phyloP scores from a whole-genome alignment of 441 rosid genomes.

The Brassica balearica region DNA sequence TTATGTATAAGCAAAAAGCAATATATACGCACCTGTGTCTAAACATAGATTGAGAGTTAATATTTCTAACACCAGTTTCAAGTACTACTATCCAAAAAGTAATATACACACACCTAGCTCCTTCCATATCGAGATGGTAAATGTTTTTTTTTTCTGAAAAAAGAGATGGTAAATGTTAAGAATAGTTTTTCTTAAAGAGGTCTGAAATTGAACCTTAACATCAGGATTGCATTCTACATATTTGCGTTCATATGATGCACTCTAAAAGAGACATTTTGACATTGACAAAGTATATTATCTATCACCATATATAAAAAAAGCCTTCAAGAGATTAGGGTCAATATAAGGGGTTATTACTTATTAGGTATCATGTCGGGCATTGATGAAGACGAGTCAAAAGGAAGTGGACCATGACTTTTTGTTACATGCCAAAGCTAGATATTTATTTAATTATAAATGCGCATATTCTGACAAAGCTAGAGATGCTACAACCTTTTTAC shows the following conservation, averaged over 20 bases:
- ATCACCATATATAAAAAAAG: neutral
- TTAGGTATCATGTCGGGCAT: neutral
- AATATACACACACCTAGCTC: no score
- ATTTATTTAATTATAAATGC: neutral
- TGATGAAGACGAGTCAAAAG: neutral
- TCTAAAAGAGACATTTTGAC: neutral
- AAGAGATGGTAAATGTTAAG: no score
- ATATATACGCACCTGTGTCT: neutral
- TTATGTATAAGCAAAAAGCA: neutral
- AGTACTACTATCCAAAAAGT: neutral
- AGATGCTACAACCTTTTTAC: no score
- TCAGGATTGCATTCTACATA: neutral
- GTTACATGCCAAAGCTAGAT: neutral
- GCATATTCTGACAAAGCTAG: no score
- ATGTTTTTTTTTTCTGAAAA: no score
- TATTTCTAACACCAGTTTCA: neutral
- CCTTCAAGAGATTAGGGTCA: neutral
- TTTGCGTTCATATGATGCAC: neutral
- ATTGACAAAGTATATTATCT: neutral
- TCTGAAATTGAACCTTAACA: neutral
- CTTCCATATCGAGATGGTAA: no score
- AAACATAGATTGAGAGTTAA: neutral
- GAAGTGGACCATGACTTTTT: constrained; percentile 5
- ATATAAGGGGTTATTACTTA: neutral
- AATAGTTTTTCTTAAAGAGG: neutral